phyloP scores from a whole-genome alignment of 805 yeast species.

The Kregervanrija fluxuum region DNA sequence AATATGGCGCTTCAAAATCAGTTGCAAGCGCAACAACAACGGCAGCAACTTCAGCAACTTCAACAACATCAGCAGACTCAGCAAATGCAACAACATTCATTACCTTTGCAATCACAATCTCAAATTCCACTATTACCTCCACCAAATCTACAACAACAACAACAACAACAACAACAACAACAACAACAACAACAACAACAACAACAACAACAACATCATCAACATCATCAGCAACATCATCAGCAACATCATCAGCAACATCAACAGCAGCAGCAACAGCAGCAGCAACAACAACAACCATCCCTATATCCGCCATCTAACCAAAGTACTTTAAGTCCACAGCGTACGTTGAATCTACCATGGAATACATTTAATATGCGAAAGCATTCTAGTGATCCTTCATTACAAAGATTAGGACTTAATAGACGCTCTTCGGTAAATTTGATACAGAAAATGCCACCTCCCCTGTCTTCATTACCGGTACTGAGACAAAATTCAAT shows the following conservation, averaged over 20 bases:
- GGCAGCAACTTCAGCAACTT: slow-evolving; percentile 4
- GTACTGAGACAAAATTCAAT: too few species aligned
- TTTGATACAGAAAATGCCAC: too few species aligned
- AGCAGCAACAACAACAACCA: slow-evolving; percentile 4
- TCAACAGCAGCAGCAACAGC: not conserved
- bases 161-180: slow-evolving; percentile 4
- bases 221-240: slow-evolving; percentile 4
- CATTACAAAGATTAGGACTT: slow-evolving; percentile 6
- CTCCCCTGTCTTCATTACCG: too few species aligned
- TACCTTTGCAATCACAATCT: slow-evolving; percentile 3
- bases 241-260: too few species aligned
- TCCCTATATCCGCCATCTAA: not conserved
- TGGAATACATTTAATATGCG: not conserved
- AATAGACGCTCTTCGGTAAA: slow-evolving; percentile 1
- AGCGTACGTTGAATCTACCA: slow-evolving; percentile 1
- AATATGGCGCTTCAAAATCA: not conserved
- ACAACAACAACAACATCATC: slow-evolving; percentile 4
- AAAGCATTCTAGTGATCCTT: not conserved
- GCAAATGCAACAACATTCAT: slow-evolving; percentile 5
- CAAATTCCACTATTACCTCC: slow-evolving; percentile 4
- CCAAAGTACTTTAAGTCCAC: not conserved
- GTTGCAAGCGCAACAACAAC: slow-evolving; percentile 4
- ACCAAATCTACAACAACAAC: slow-evolving; percentile 4
- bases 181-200: slow-evolving; percentile 7
- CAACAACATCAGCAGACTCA: slow-evolving; percentile 13